Base-by-base conservation (phyloP, 2,329 filamentous ascomycete genomes). In the Thielaviopsis punctulata region DNA sequence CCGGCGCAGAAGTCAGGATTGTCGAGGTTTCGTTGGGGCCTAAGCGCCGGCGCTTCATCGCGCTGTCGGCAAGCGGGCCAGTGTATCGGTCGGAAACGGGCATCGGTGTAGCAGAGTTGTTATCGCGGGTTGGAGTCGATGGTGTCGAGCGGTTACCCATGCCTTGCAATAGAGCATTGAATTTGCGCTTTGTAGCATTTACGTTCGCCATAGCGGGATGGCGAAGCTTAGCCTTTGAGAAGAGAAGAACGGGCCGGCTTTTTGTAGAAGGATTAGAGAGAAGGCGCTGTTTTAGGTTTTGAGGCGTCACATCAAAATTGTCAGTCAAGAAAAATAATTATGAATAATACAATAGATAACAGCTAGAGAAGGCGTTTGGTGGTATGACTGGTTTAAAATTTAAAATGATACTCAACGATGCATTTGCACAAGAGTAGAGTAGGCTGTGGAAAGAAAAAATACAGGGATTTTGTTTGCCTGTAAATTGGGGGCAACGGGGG, bases 141-240 rank as follows among this genome's bases (percentile, higher is more conserved):
- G 51, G 30, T 15, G 54, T 44, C 21, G 54, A 53, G 54, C 56
- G 45, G 25, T 46, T 76, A 60, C 76, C 76, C 59, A 82, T 72
- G 58, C 77, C 71, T 62, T 87, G 83, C 24, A 89, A 71, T 15
- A 88, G 73, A 60, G 76, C 75, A 65, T 88, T 84, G 69, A 89
- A 88, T 66, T 89, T 89, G 59, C 85, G 76, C 68, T 89, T 90
- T n/a, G 82, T 86, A 22, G 82, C 77, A 62, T 84, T 84, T 71
- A 88, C 84, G 57, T 55, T 68, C 51, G 27, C 48, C 23, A 43
- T 51, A 13, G 36, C n/a, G 22, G 22, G 52, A 30, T 36, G 43
- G 25, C 22, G 44, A 45, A 33, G 19, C 22, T 51, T 24, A 30
- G 19, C n/a, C 12, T 9, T 25, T 46, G 33, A 33, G 22, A 15